Evolutionary conservation across 345 rosid species (phyloP).

Genomic region (Gossypium turneri): DNA sequence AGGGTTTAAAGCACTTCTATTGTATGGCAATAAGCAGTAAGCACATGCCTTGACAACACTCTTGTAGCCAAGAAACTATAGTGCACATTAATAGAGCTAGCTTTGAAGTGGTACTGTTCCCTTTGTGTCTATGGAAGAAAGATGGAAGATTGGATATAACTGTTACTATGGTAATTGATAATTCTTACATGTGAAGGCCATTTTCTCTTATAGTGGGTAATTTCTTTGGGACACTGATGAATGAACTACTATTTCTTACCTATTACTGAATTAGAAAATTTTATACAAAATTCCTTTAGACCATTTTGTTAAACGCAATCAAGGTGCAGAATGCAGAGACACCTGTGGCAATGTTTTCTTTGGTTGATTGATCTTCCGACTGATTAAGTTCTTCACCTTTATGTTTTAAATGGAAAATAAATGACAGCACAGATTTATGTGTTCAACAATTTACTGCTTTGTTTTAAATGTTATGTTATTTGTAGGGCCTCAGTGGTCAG

Average conservation of each 20-base stretch:
- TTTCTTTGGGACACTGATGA: not conserved
- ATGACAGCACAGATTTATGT: not conserved
- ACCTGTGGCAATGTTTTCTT: not conserved
- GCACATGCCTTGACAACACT: not conserved
- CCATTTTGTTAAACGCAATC: not conserved
- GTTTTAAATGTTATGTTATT: conserved; percentile 11
- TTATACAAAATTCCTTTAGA: not conserved
- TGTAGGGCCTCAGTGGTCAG: conserved; percentile 92
- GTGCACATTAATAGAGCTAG: not conserved
- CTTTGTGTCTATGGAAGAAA: not conserved
- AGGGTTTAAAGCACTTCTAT: not conserved
- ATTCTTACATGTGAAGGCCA: not conserved
- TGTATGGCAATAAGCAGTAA: not conserved
- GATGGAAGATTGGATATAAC: not conserved
- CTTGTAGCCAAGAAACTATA: not conserved
- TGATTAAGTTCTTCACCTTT: not conserved
- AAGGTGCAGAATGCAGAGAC: not conserved
- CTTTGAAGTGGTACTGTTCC: not conserved
- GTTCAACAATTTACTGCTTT: not conserved
- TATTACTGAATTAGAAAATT: not conserved
- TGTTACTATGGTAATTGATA: not conserved
- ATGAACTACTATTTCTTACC: not conserved
- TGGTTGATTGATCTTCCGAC: not conserved
- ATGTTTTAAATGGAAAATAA: not conserved
- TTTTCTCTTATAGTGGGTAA: not conserved